Base-by-base conservation (phyloP, 805 yeast species). In the Metschnikowia noctiluminum region DNA sequence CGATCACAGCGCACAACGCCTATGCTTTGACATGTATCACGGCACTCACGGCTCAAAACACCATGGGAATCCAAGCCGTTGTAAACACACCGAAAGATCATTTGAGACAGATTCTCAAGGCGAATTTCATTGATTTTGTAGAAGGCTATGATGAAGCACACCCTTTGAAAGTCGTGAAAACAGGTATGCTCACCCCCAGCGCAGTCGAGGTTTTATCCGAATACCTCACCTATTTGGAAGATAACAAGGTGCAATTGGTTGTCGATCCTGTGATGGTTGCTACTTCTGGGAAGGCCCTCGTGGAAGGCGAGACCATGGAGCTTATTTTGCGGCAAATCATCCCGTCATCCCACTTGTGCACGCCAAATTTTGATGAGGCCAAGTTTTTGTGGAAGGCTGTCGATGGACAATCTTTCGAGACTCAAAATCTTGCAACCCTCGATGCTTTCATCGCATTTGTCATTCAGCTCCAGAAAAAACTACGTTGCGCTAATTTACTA, bases 211-310 rank as follows among this genome's bases (percentile, higher is more conserved):
- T 75, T 0, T 65, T 87, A 38, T 54, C 62, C 5, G 66, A 65
- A 7, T 64, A 67, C 42, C 50, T 80, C 28, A 60, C 57, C 1
- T 56, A 63, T 31, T 64, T 73, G 35, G 60, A 67, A 4, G 38
- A 56, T 6, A 44, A 57, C 12, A 45, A 48, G 0, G 58, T 71
- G 26, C 62, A 59, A 48, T 55, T 89, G 16, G 81, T 88, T 1
- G 73, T 89, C 38, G 97, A 89, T 62, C 96, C 97, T 0, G 96
- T 89, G 6, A 78, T 89, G 79, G 82, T 85, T 9, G 82, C 94
- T 3, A 87, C 96, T 0, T 81, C 94, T 0, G 96, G 96, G 1
- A 76, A 80, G 15, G 61, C 68, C 3, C 69, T 90, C 38, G 74
- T 82, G 30, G 78, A 75, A 34, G 70, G 71, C 31, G 66, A 71